Percentiles rank a stretch among this genome's conserved stretches.
These are phyloP conservation scores for Colletotrichum karsti DNA, from an alignment of 2,329 filamentous ascomycete species.

Conservation along the genomic window DNA sequence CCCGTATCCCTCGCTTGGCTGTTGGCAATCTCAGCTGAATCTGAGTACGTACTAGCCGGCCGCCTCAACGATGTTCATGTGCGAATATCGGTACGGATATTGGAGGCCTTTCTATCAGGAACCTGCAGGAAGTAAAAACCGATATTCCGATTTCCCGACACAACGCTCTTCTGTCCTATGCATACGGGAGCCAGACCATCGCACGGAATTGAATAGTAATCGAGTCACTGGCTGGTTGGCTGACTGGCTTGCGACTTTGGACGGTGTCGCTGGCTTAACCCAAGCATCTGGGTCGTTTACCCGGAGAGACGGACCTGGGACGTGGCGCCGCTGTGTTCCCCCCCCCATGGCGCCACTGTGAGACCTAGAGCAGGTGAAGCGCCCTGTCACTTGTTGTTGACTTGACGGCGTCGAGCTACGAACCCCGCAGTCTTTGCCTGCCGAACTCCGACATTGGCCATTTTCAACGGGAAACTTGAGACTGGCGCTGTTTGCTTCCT, in stretches of 20 bases:
- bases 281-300: neutral
- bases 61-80: no score
- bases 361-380: neutral
- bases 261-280: neutral
- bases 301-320: neutral
- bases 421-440: constrained; percentile 18
- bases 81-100: neutral
- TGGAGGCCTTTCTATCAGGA: constrained; percentile 5
- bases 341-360: neutral
- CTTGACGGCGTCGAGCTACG: neutral
- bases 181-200: neutral
- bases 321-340: neutral
- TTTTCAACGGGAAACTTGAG: neutral
- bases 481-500: neutral
- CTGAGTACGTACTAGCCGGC: constrained; percentile 5
- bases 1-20: constrained; percentile 17
- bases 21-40: constrained; percentile 19
- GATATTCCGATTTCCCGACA: neutral
- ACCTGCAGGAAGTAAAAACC: constrained; percentile 6
- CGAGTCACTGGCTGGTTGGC: neutral
- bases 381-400: constrained; percentile 2
- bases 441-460: constrained; percentile 11
- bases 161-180: neutral
- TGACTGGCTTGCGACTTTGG: neutral
- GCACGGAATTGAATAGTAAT: neutral